Evolutionary conservation across 345 rosid genomes (phyloP).

Genomic region (Carallia brachiata): DNA sequence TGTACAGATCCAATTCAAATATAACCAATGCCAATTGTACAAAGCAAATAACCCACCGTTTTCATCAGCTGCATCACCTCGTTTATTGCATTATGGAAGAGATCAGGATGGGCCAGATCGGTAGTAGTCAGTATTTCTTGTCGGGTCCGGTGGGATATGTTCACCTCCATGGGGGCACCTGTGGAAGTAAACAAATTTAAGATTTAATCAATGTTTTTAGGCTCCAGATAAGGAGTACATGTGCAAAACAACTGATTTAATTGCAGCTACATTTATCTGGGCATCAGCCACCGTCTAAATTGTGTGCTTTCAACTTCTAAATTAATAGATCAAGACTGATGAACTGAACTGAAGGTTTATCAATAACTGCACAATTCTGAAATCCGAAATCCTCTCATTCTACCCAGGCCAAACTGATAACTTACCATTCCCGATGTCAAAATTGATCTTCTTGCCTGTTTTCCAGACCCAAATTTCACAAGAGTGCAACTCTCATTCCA

Average conservation of each 20-base stretch:
- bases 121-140: conserved; percentile 68
- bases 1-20: background rate
- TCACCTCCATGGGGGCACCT: conserved; percentile 90
- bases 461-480: too few species aligned
- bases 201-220: background rate
- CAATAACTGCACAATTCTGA: too few species aligned
- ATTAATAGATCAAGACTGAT: too few species aligned
- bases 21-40: background rate
- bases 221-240: background rate
- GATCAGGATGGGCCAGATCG: conserved; percentile 56
- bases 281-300: background rate
- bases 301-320: background rate
- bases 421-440: too few species aligned
- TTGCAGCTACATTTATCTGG: too few species aligned
- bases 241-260: background rate
- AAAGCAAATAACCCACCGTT: conserved; percentile 41
- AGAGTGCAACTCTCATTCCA: too few species aligned
- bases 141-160: conserved; percentile 67
- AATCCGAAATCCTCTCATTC: too few species aligned
- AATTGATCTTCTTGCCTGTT: too few species aligned
- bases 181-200: background rate
- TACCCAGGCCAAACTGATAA: too few species aligned
- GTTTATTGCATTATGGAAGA: conserved; percentile 63
- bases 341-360: too few species aligned
- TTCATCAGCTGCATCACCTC: conserved; percentile 83